Conservation (phyloP, 2,329 filamentous ascomycete species). For the Capronia americana region DNA sequence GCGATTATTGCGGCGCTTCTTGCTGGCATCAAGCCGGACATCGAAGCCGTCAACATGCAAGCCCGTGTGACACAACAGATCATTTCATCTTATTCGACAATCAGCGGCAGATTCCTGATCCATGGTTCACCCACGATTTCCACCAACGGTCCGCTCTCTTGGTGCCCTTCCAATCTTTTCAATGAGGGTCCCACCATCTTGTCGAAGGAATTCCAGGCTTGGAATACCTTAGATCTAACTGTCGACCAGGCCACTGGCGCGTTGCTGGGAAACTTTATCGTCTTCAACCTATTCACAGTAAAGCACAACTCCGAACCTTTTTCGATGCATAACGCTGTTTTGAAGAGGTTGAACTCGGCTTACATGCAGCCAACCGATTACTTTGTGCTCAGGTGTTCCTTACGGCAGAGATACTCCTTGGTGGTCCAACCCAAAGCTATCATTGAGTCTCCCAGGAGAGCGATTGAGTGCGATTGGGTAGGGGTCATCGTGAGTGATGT, state of each 20-base stretch:
- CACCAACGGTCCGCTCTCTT: slow-evolving; percentile 3
- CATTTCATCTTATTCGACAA: slow-evolving; percentile 3
- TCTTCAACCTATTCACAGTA: neutral
- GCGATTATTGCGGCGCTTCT: slow-evolving; percentile 6
- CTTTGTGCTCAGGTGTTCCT: neutral
- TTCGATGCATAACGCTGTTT: neutral
- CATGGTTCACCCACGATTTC: slow-evolving; percentile 10
- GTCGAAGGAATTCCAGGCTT: neutral
- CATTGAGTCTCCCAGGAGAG: neutral
- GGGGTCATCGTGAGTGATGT: neutral
- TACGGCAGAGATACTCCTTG: neutral
- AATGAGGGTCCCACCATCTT: neutral
- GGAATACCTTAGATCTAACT: neutral
- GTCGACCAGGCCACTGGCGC: neutral
- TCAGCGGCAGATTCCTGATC: neutral
- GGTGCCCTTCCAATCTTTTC: slow-evolving; percentile 14
- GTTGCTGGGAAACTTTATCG: neutral
- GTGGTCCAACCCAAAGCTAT: neutral
- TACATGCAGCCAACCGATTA: neutral
- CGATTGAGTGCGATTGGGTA: slow-evolving; percentile 1
- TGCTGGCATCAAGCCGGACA: slow-evolving; percentile 11
- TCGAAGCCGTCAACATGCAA: slow-evolving; percentile 17
- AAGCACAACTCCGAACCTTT: slow-evolving; percentile 2
- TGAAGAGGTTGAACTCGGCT: neutral
- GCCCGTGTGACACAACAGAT: slow-evolving; percentile 9